These are phyloP conservation scores for Vitis vinifera DNA, from an alignment of 164 flowering plant genomes.

Conservation along the genomic window ASM3070453v1 NC_081823.1:9005501-9006000, in stretches of 20 bases:
- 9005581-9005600: too few species aligned
- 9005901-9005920: too few species aligned
- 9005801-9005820: conserved; percentile 82
- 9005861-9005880: background rate
- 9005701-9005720: background rate
- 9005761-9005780: conserved; percentile 39
- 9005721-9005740: background rate
- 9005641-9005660: conserved; percentile 1
- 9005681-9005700: background rate
- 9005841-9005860: conserved; percentile 69
- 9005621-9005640: background rate
- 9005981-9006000: conserved; percentile 78
- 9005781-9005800: conserved; percentile 80
- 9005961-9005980: conserved; percentile 96
- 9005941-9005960: conserved; percentile 68
- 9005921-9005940: background rate
- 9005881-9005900: background rate
- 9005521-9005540: too few species aligned
- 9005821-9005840: conserved; percentile 99
- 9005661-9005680: background rate
- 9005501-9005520: too few species aligned
- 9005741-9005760: background rate
- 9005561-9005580: too few species aligned
- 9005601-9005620: too few species aligned
- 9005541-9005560: too few species aligned